Evolutionary conservation across 768 basidiomycete genomes (phyloP).

Genomic region (Boletus rubroflammeus): DNA sequence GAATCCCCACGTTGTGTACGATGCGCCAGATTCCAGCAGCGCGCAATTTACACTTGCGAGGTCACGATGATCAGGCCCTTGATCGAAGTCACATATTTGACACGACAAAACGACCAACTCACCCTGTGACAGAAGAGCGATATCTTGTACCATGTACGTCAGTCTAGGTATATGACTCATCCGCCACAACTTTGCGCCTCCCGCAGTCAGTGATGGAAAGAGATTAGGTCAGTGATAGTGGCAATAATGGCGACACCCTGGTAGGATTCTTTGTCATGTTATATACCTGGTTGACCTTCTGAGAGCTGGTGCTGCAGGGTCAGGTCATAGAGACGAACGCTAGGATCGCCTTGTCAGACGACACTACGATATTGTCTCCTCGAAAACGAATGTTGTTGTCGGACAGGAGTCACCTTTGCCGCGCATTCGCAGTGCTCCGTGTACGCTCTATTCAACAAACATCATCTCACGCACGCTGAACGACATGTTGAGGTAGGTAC

Average conservation of each 20-base stretch:
- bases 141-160: constrained; percentile 32
- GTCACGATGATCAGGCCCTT: neutral
- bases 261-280: neutral
- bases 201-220: neutral
- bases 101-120: constrained; percentile 9
- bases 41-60: constrained; percentile 52
- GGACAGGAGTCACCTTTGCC: neutral
- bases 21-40: constrained; percentile 48
- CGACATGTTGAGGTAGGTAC: too few species aligned
- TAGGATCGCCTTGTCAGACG: neutral
- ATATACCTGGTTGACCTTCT: neutral
- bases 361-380: neutral
- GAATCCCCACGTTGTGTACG: constrained; percentile 50
- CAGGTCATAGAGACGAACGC: too few species aligned
- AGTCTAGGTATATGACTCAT: neutral
- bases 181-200: neutral
- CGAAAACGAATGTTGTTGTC: neutral
- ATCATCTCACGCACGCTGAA: neutral
- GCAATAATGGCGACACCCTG: neutral
- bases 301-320: neutral
- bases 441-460: neutral
- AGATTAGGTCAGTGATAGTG: neutral
- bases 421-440: neutral
- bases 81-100: constrained; percentile 14
- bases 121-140: constrained; percentile 57